A percentile compares a stretch with the other conserved stretches of the same genome.
These are phyloP conservation scores for Oryza punctata DNA, from an alignment of 176 grass and related monocot genomes.

Conservation along the genomic window DNA sequence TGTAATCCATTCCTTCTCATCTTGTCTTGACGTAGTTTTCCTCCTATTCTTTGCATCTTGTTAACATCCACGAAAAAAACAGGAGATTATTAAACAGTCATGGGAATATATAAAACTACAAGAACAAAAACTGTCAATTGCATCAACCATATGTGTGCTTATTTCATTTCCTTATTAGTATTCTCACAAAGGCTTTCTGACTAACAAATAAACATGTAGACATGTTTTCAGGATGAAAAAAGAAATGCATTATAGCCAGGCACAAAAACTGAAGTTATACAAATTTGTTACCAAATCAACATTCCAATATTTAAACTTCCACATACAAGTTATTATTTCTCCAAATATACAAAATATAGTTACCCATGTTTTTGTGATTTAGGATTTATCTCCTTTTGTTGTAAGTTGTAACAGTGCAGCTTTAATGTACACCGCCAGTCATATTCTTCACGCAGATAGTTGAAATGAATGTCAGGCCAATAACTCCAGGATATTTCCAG, in stretches of 20 bases:
- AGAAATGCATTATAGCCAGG: background rate
- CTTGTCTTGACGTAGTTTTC: slow-evolving; percentile 76
- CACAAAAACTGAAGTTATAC: background rate
- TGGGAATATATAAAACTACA: background rate
- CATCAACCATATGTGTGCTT: background rate
- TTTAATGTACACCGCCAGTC: background rate
- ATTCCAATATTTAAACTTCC: background rate
- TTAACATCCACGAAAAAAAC: slow-evolving; percentile 21
- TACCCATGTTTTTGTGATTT: background rate
- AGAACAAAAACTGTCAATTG: background rate
- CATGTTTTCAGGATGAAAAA: background rate
- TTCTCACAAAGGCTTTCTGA: background rate
- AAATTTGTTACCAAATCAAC: background rate
- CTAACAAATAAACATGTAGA: background rate
- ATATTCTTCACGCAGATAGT: background rate
- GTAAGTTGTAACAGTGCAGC: background rate
- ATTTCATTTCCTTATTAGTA: background rate
- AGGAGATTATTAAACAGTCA: slow-evolving; percentile 25
- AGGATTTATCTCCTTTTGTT: background rate
- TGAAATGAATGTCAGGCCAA: background rate
- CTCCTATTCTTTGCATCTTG: slow-evolving; percentile 83
- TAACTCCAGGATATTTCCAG: background rate
- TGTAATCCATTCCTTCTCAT: slow-evolving; percentile 76
- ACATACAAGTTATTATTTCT: background rate
- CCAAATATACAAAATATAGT: background rate